These are phyloP conservation scores for Geranomyces variabilis DNA, from an alignment of 192 early-diverging fungal genomes.

Conservation along the genomic window DNA sequence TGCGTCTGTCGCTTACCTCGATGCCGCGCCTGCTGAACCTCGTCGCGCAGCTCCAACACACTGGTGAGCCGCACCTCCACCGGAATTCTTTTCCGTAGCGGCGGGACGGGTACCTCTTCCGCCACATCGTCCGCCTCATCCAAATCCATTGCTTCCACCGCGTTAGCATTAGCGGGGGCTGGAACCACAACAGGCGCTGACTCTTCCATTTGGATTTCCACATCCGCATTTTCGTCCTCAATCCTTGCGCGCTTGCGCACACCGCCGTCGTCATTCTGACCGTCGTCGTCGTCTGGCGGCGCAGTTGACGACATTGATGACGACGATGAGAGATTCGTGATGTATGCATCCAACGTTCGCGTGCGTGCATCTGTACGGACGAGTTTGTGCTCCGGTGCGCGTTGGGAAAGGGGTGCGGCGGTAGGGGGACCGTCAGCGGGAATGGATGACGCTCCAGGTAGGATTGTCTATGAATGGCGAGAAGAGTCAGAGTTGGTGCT, in stretches of 20 bases:
- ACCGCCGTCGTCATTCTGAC: not conserved
- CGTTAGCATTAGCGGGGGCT: not conserved
- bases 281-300: not conserved
- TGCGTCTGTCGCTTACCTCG: constrained; percentile 43
- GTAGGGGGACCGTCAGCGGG: no score
- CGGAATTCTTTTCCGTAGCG: not conserved
- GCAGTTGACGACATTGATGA: not conserved
- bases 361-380: constrained; percentile 86
- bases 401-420: no score
- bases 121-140: not conserved
- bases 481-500: not conserved
- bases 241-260: constrained; percentile 3
- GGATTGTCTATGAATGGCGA: not conserved
- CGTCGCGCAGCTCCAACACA: constrained; percentile 75
- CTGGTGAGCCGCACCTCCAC: constrained; percentile 84
- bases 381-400: constrained; percentile 66
- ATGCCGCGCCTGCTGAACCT: constrained; percentile 65
- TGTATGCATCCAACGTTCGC: constrained; percentile 77
- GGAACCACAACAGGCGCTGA: not conserved
- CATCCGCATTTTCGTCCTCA: not conserved
- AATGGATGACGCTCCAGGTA: not conserved
- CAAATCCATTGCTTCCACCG: not conserved
- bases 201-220: not conserved
- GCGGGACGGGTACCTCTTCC: not conserved
- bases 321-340: constrained; percentile 29